These are phyloP conservation scores for Solanum dulcamara DNA, from an alignment of 257 asterid genomes.

Conservation along the genomic window DNA sequence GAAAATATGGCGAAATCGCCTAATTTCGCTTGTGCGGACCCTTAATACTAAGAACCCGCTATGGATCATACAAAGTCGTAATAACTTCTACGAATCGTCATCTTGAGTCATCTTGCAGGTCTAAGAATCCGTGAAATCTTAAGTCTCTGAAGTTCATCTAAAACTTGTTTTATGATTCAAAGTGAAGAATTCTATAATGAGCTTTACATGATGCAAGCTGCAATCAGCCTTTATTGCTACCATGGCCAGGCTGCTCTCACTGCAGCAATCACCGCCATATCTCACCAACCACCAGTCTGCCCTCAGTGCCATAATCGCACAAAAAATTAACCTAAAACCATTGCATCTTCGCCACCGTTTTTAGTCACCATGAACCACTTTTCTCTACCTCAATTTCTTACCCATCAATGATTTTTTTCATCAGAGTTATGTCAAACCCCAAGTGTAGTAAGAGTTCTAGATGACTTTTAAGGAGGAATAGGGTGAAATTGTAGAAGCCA, in stretches of 20 bases:
- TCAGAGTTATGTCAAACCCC: neutral
- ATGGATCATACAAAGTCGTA: no score
- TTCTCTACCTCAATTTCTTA: neutral
- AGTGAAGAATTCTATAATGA: neutral
- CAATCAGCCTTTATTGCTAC: neutral
- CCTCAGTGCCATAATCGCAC: neutral
- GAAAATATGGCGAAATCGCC: no score
- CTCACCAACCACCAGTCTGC: neutral
- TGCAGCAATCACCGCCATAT: neutral
- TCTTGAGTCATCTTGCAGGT: no score
- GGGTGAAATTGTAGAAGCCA: neutral
- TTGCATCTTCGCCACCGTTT: neutral
- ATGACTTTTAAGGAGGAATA: neutral
- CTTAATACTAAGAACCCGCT: no score
- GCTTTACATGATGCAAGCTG: neutral
- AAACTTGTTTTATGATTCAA: neutral
- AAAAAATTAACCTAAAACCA: neutral
- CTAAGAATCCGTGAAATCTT: no score
- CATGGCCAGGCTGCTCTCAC: neutral
- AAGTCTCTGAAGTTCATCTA: no score
- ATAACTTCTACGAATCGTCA: no score
- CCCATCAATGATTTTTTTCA: neutral
- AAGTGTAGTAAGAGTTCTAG: neutral
- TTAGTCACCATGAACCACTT: neutral
- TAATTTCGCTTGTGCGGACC: no score